Evolutionary conservation across 106 monocot genomes (phyloP).

Genomic region (Gastrodia elata): DNA sequence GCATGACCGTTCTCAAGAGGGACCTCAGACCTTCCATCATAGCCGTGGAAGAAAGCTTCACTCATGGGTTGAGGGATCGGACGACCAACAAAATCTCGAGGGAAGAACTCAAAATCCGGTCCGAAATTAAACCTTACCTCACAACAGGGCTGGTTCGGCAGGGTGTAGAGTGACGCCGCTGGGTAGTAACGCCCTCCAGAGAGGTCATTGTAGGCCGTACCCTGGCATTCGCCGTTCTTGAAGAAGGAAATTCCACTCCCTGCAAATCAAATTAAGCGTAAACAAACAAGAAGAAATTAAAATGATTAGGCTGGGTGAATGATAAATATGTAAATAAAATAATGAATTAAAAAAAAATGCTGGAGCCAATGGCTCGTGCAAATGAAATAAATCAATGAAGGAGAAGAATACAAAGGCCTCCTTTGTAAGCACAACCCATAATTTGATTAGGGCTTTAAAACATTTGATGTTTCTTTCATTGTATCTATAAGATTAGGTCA

Average conservation of each 20-base stretch:
- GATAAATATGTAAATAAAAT: no score
- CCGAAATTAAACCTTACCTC: constrained; percentile 94
- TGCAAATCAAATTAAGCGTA: no score
- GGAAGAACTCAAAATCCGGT: constrained; percentile 76
- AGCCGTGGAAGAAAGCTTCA: constrained; percentile 60
- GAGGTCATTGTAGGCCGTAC: constrained; percentile 64
- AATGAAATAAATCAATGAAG: no score
- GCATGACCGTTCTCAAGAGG: neutral
- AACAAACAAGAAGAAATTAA: no score
- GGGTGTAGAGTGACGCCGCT: constrained; percentile 93
- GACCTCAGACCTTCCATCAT: neutral
- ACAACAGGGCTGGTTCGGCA: constrained; percentile 81
- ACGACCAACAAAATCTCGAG: constrained; percentile 56
- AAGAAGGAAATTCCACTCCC: constrained; percentile 91
- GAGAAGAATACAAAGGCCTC: no score
- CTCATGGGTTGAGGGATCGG: constrained; percentile 58
- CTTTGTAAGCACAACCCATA: no score
- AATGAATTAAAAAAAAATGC: no score
- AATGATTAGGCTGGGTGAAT: no score
- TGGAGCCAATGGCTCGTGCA: no score
- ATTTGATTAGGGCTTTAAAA: no score
- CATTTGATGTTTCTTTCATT: no score
- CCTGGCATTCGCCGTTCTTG: constrained; percentile 90
- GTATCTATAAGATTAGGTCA: no score
- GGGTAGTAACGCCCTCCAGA: constrained; percentile 85